Percentiles rank a stretch among this genome's conserved stretches.
Evolutionary conservation across 2,329 filamentous ascomycete species (phyloP).

Genomic region (Sclerotinia trifoliorum): DNA sequence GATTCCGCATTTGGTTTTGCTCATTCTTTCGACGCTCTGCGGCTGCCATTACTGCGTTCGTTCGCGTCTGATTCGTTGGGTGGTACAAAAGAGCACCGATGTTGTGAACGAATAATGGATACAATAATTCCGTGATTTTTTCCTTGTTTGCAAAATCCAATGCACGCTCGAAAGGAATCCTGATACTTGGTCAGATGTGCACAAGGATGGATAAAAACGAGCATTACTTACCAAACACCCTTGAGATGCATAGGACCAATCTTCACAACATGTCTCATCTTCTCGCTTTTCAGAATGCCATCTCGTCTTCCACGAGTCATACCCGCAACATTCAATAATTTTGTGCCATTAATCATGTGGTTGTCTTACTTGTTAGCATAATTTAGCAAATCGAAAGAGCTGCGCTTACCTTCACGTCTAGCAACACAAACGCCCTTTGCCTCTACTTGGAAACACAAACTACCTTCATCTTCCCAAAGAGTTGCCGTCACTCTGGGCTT

Average conservation of each 20-base stretch:
- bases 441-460: conserved; percentile 95
- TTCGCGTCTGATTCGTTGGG: conserved; percentile 80
- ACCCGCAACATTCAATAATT: conserved; percentile 91
- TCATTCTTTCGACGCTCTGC: conserved; percentile 75
- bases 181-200: conserved; percentile 43
- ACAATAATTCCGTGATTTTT: conserved; percentile 94
- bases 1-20: conserved; percentile 58
- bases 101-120: conserved; percentile 96
- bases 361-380: conserved; percentile 62
- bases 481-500: conserved; percentile 96
- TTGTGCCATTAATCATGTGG: conserved; percentile 99
- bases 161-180: conserved; percentile 98
- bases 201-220: background rate
- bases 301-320: conserved; percentile 96
- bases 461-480: conserved; percentile 97
- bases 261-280: conserved; percentile 94
- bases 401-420: conserved; percentile 77
- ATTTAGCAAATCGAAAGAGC: conserved; percentile 2
- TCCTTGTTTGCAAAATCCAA: conserved; percentile 99
- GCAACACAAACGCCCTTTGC: conserved; percentile 95
- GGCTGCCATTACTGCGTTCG: conserved; percentile 83
- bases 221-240: conserved; percentile 79
- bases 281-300: conserved; percentile 96
- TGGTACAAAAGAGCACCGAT: conserved; percentile 93
- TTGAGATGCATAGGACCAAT: conserved; percentile 99